Evolutionary conservation across 2,329 filamentous ascomycete genomes (phyloP), one percentile per base, ranked within the genome.

Genomic region (Tolypocladium capitatum): DNA sequence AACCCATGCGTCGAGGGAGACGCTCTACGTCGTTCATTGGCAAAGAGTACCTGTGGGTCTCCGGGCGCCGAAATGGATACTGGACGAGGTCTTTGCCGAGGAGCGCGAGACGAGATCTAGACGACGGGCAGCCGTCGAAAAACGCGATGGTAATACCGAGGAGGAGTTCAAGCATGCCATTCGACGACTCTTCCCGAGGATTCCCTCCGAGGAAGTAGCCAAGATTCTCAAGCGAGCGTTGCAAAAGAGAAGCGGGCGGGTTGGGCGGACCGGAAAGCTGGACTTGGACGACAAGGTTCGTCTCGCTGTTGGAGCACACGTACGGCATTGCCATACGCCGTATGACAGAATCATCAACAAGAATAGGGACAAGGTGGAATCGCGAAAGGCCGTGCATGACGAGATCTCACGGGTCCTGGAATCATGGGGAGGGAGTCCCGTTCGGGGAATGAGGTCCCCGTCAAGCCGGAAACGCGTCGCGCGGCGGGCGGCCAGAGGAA

Each of bases 301-400:
- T 42, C 61, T 75, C 24, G 74, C 71, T 2, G 71, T 76, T 13
- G 58, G 65, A 21, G 74, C 74, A 3, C 69, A 76, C 51, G 64
- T 73, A 5, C 63, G 74, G 7, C 74, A 77, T 53, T 52, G 48
- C 3, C 65, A 73, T 41, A 76, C 73, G 0, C 53, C 61, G 1
- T 78, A 78, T 48, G 71, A 76, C 14, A 40, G 46, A 33, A 51
- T 71, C 38, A 28, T 52, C 64, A 45, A 35, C 16, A 28, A 24
- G 24, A 31, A 40, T 10, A 33, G 21, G 10, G 35, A 46, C 38
- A 46, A 46, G 10, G 41, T 45, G 16, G 44, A 43, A 27, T 51
- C 53, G 9, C 50, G 54, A 24, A 47, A 44, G 18, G 41, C 43
- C 5, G 48, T 55, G 14, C 40, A 45, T 7, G 28, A 18, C 7